phyloP scores from a whole-genome alignment of 441 rosid species.

The Bocquillonia castaneifolia region DNA sequence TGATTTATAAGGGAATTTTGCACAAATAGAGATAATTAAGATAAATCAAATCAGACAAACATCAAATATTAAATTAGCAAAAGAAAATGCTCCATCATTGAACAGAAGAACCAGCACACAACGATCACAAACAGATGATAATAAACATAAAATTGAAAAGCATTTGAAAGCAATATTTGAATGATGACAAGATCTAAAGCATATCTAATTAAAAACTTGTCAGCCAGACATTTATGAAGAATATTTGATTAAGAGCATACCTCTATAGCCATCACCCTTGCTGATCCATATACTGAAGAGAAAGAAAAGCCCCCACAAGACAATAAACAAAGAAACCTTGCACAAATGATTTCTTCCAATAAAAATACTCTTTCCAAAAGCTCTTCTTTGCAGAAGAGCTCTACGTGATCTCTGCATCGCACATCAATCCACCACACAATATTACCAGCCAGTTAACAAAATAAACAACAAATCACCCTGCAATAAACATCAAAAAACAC shows the following conservation, averaged over 20 bases:
- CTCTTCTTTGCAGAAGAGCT: constrained; percentile 79
- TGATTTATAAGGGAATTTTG: background rate
- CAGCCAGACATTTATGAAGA: background rate
- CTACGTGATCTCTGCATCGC: constrained; percentile 86
- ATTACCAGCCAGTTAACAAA: background rate
- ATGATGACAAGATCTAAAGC: background rate
- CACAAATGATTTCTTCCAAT: constrained; percentile 43
- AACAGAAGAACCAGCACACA: background rate
- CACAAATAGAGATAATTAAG: background rate
- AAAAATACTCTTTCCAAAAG: constrained; percentile 34
- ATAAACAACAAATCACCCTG: background rate
- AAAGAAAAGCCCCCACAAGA: constrained; percentile 67
- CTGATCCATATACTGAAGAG: constrained; percentile 64
- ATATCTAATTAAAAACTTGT: background rate
- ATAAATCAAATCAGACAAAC: background rate
- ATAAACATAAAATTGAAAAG: background rate
- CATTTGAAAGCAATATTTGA: background rate
- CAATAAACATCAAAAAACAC: constrained; percentile 11
- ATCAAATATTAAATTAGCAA: background rate
- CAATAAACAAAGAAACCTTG: constrained; percentile 61
- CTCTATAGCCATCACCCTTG: constrained; percentile 51
- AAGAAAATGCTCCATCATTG: background rate
- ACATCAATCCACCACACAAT: constrained; percentile 44
- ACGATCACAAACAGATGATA: background rate
- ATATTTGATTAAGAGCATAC: constrained; percentile 27